A percentile compares a stretch with the other conserved stretches of the same genome.
These are phyloP conservation scores for Megacollybia platyphylla DNA, from an alignment of 1,284 basidiomycete species.

Conservation along the genomic window DNA sequence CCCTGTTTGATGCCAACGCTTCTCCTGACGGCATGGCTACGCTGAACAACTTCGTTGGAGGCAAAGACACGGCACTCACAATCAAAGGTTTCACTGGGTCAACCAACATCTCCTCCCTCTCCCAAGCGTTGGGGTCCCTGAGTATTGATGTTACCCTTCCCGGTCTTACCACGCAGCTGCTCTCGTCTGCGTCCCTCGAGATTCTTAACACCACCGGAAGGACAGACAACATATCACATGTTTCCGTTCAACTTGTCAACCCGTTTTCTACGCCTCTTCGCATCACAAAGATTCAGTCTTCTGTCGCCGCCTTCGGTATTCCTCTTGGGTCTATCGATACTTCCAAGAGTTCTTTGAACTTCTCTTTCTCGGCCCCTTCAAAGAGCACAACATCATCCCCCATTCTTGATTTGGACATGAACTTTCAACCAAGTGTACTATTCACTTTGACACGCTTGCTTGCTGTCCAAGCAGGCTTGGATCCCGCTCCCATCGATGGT, in stretches of 20 bases:
- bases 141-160: conserved; percentile 50
- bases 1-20: conserved; percentile 38
- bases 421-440: conserved; percentile 58
- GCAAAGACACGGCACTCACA: conserved; percentile 22
- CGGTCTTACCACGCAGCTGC: conserved; percentile 43
- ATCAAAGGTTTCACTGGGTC: conserved; percentile 53
- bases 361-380: conserved; percentile 34
- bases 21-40: conserved; percentile 52
- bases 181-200: conserved; percentile 42
- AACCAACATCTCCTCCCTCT: conserved; percentile 47
- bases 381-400: conserved; percentile 50
- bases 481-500: conserved; percentile 52
- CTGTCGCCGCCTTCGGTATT: conserved; percentile 53
- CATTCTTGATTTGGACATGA: conserved; percentile 48
- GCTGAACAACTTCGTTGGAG: conserved; percentile 60
- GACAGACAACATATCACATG: conserved; percentile 53
- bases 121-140: conserved; percentile 51
- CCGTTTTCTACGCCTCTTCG: conserved; percentile 54
- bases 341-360: conserved; percentile 19
- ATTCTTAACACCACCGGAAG: conserved; percentile 59
- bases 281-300: conserved; percentile 54
- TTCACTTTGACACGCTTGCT: conserved; percentile 62
- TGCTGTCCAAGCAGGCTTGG: conserved; percentile 51
- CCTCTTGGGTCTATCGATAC: conserved; percentile 53
- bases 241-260: conserved; percentile 53